Evolutionary conservation across 2,329 filamentous ascomycete species (phyloP).

Genomic region (Diaporthe destruens): DNA sequence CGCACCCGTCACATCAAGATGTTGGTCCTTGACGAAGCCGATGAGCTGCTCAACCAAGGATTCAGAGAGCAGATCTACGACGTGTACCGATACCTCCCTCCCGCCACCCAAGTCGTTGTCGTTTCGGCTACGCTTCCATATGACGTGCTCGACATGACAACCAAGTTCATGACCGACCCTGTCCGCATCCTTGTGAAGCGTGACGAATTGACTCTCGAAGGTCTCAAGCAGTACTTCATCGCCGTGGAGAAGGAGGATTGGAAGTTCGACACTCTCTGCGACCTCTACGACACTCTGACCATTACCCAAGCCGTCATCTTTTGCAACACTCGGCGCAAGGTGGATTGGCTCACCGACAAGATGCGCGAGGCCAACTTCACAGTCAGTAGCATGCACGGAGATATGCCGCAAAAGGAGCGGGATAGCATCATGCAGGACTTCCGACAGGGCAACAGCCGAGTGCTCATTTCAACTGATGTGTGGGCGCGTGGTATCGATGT

Average conservation of each 20-base stretch:
- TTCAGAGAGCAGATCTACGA: conserved; percentile 99
- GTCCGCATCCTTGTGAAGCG: conserved; percentile 99
- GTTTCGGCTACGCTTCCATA: conserved; percentile 99
- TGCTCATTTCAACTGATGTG: conserved; percentile 97
- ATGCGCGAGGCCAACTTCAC: conserved; percentile 99
- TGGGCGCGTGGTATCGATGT: conserved; percentile 99
- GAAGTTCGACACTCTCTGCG: conserved; percentile 99
- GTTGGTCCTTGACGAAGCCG: conserved; percentile 99
- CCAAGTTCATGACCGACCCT: conserved; percentile 99
- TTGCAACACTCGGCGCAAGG: conserved; percentile 99
- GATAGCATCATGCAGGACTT: conserved; percentile 99
- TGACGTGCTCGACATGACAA: conserved; percentile 99
- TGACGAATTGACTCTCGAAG: conserved; percentile 98
- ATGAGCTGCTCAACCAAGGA: conserved; percentile 95
- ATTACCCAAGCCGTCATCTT: conserved; percentile 99
- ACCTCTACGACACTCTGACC: conserved; percentile 99
- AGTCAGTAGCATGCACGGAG: conserved; percentile 99
- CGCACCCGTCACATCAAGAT: conserved; percentile 99
- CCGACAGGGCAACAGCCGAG: conserved; percentile 97
- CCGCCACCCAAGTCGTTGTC: conserved; percentile 98
- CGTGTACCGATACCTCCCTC: conserved; percentile 98
- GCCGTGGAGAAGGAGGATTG: conserved; percentile 99
- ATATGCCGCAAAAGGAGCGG: conserved; percentile 98
- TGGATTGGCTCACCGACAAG: conserved; percentile 99
- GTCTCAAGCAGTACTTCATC: conserved; percentile 99